Base-by-base conservation (phyloP, 805 yeast species). In the Wickerhamiella parazyma region DNA sequence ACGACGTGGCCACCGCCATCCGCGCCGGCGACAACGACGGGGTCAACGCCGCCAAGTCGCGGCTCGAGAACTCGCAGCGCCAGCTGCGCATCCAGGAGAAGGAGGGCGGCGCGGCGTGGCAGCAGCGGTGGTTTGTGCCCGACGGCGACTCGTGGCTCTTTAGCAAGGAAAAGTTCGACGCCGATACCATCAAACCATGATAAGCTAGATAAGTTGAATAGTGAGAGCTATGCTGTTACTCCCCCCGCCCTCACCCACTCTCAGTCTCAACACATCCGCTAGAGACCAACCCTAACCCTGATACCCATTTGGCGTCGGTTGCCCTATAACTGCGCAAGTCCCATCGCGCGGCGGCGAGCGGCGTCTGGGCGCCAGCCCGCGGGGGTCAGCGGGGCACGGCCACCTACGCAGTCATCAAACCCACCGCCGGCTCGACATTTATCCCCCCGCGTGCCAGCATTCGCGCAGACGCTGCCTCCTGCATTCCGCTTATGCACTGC, bases 1-100 rank as follows among this genome's bases (percentile, higher is more conserved):
- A 59, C 41, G 73, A 77, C 51, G 97, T 91, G 20, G 94, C 96
- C 0, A 83, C 71, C 8, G 97, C 97, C 12, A 80, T 86, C 54
- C 74, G 70, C 46, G 62, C 65, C 18, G 82, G 89, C 36, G 80
- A 86, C 60, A 84, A 73, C 63, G 83, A 81, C 53, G 62, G 71
- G 50, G 86, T 89, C 52, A 78, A 78, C 57, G 65, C 68, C 50
- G 82, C 80, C 55, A 89, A 89, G 67, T 67, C 86, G 12, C 64
- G 67, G 57, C 71, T 91, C 51, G 98, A 89, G 66, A 80, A 82
- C 55, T 72, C 68, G 19, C 96, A 89, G 67, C 78, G 98, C 58
- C 86, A 75, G 37, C 58, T 80, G 62, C 75, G 97, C 59, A 76
- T 74, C 62, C 60, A 68, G 46, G 98, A 91, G 64, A 62, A 65